phyloP scores from a whole-genome alignment of 352 stramenopile species.

The Globisporangium spinosum region DNA sequence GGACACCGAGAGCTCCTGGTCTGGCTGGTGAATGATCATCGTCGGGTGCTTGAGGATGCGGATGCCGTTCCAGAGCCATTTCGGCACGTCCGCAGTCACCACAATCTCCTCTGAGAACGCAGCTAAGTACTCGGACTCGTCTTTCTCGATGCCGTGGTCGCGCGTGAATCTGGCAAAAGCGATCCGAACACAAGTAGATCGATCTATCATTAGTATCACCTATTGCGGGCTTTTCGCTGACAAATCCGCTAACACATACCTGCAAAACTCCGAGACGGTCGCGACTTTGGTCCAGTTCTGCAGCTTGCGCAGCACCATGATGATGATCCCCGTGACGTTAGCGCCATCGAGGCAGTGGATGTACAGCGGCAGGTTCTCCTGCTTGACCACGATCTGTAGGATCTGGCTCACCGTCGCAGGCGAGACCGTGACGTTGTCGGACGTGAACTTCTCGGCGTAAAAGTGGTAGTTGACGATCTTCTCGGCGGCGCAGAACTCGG shows the following conservation, averaged over 20 bases:
- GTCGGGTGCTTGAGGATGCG: conserved; percentile 83
- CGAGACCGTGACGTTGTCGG: conserved; percentile 82
- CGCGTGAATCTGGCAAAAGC: conserved; percentile 57
- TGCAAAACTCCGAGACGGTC: conserved; percentile 79
- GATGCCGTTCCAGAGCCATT: conserved; percentile 84
- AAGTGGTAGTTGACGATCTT: conserved; percentile 75
- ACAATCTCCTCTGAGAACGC: conserved; percentile 83
- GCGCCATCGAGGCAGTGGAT: conserved; percentile 86
- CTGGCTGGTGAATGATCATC: conserved; percentile 82
- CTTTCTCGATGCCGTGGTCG: conserved; percentile 84
- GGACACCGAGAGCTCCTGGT: conserved; percentile 43
- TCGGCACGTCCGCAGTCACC: conserved; percentile 62
- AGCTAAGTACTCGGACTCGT: conserved; percentile 83
- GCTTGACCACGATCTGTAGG: conserved; percentile 70
- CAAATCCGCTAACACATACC: conserved; percentile 20
- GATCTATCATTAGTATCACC: neutral
- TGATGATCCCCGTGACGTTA: conserved; percentile 84
- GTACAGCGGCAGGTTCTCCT: conserved; percentile 79
- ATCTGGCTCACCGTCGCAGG: conserved; percentile 72
- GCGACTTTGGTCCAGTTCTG: conserved; percentile 88
- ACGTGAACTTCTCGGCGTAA: conserved; percentile 86
- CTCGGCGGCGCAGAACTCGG: conserved; percentile 67
- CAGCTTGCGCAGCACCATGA: conserved; percentile 86
- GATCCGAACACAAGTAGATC: neutral
- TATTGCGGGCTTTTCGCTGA: neutral